Base-by-base conservation (phyloP, 306 rosid genomes). In the Malus sieversii region DNA sequence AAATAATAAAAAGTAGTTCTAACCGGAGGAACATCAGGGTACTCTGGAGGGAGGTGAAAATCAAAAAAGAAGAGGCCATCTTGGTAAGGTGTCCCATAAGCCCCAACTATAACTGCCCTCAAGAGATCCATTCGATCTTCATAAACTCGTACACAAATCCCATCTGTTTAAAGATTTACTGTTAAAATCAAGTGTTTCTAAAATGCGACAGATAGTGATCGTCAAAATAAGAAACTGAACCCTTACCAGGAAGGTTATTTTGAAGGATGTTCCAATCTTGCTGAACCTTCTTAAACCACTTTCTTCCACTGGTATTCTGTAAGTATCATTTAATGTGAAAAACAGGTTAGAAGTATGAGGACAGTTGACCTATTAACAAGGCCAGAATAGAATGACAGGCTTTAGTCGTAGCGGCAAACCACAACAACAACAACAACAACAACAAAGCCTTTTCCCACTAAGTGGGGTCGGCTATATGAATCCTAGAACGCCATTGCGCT, bases 71-170 rank as follows among this genome's bases (percentile, higher is more conserved):
- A 96, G 70, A 96, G 93, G 57, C 99, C 99, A 82, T 96, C 99
- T 88, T 96, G 99, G 91, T 96, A 96, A 76, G 97, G 99, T 20
- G 99, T 96, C 79, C 99, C 99, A 68, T 90, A 96, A 55, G 99
- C 93, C 88, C 99, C 99, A 75, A 96, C 88, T 84, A 96, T 96
- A 77, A 96, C 99, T 38, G 99, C 93, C 82, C 99, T 88, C 69
- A 96, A 75, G 66, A 96, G 97, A 84, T 92, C 98, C 98, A 96
- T 90, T 81, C 98, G 84, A 82, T 96, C 99, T 85, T 96, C 99
- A 66, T 92, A 96, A 79, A 89, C 99, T 59, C 98, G 88, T 72
- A 92, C 99, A 22, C 80, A 89, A 80, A 96, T 92, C 74, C 89
- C 95, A 75, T 87, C 99, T 96, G 93, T 79, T 74, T 71, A 88